Conservation (phyloP, 1,139 yeast genomes). For the Saccharomyces hybrid region DNA sequence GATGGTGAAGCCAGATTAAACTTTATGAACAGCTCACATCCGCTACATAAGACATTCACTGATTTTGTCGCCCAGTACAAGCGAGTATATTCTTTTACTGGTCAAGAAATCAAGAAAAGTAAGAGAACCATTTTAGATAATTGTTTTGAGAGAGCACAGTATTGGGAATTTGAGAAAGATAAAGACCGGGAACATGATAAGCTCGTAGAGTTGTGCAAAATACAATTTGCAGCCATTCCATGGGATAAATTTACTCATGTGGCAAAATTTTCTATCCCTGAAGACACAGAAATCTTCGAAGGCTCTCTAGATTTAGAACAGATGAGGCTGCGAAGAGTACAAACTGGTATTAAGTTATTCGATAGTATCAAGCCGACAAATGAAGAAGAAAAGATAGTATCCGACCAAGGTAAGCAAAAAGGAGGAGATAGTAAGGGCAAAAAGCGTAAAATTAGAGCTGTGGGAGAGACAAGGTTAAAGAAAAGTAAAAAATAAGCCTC, state of each 20-base stretch:
- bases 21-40: conserved; percentile 56
- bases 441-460: conserved; percentile 51
- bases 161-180: conserved; percentile 36
- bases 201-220: conserved; percentile 35
- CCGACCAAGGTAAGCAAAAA: conserved; percentile 7
- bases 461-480: conserved; percentile 58
- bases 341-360: neutral
- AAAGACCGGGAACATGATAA: conserved; percentile 32
- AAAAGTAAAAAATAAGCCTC: conserved; percentile 11
- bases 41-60: conserved; percentile 49
- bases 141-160: conserved; percentile 53
- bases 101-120: conserved; percentile 23
- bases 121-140: conserved; percentile 37
- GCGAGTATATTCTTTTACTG: conserved; percentile 8
- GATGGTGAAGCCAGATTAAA: conserved; percentile 52
- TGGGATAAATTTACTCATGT: conserved; percentile 65
- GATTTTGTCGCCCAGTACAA: conserved; percentile 52
- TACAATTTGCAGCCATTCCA: conserved; percentile 68
- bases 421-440: conserved; percentile 33
- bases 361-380: conserved; percentile 1
- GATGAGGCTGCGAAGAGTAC: conserved; percentile 3
- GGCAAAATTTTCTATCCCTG: conserved; percentile 61
- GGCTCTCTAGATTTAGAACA: conserved; percentile 49
- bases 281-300: conserved; percentile 54
- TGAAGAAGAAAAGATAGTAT: conserved; percentile 4